A percentile compares a stretch with the other conserved stretches of the same genome.
Evolutionary conservation across 345 rosid genomes (phyloP).

Genomic region (Garcia nutans): DNA sequence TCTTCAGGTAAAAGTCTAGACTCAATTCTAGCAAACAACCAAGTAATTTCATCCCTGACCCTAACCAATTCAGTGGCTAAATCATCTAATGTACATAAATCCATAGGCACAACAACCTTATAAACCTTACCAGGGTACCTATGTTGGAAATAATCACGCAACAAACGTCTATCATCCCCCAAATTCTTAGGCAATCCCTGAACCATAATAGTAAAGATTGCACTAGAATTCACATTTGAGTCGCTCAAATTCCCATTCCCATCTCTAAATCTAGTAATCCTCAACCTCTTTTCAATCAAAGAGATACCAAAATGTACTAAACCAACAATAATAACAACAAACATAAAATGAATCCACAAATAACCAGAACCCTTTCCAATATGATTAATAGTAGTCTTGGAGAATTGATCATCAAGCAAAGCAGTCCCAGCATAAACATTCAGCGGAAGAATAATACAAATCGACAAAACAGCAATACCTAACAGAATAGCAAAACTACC

Average conservation of each 20-base stretch:
- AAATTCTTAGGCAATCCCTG: slow-evolving; percentile 87
- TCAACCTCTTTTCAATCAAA: slow-evolving; percentile 62
- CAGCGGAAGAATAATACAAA: slow-evolving; percentile 68
- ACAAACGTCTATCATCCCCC: slow-evolving; percentile 59
- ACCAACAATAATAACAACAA: slow-evolving; percentile 56
- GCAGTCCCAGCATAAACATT: slow-evolving; percentile 87
- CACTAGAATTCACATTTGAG: slow-evolving; percentile 59
- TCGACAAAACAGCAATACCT: slow-evolving; percentile 49
- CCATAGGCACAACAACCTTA: slow-evolving; percentile 82
- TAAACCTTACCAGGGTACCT: slow-evolving; percentile 87
- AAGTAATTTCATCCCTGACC: slow-evolving; percentile 84
- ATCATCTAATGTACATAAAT: slow-evolving; percentile 92
- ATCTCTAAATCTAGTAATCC: slow-evolving; percentile 87
- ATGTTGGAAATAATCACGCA: slow-evolving; percentile 67
- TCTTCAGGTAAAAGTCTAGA: slow-evolving; percentile 65
- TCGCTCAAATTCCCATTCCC: slow-evolving; percentile 86
- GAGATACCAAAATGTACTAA: slow-evolving; percentile 72
- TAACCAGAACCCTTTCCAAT: slow-evolving; percentile 69
- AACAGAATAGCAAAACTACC: slow-evolving; percentile 72
- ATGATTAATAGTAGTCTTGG: slow-evolving; percentile 82
- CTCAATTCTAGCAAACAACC: slow-evolving; percentile 85
- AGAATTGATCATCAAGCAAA: slow-evolving; percentile 66
- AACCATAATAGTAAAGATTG: slow-evolving; percentile 81
- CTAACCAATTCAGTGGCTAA: slow-evolving; percentile 72
- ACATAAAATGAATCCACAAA: slow-evolving; percentile 86